Evolutionary conservation across 2,329 filamentous ascomycete genomes (phyloP).

Genomic region (Capronia americana): DNA sequence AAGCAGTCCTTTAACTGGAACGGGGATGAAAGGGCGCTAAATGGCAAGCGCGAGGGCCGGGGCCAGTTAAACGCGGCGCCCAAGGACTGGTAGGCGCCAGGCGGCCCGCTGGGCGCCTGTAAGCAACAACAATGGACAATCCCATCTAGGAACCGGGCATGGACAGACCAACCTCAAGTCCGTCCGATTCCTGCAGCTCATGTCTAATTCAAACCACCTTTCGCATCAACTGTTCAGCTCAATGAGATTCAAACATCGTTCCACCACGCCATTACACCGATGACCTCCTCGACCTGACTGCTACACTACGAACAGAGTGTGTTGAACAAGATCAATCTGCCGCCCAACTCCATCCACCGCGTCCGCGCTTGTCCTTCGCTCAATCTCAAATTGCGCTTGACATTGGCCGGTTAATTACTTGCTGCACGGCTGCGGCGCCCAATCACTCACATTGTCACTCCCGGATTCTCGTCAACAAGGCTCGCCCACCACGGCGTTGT

Average conservation of each 20-base stretch:
- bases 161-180: constrained; percentile 3
- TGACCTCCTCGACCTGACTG: background rate
- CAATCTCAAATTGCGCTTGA: constrained; percentile 9
- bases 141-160: constrained; percentile 5
- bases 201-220: background rate
- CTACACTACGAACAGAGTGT: background rate
- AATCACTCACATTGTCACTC: constrained; percentile 30
- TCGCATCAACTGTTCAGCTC: constrained; percentile 7
- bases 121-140: constrained; percentile 14
- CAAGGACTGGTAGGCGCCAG: background rate
- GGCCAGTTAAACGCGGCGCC: constrained; percentile 8
- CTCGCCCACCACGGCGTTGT: constrained; percentile 54
- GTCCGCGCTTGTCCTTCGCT: constrained; percentile 15
- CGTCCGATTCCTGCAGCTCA: constrained; percentile 3
- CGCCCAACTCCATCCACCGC: constrained; percentile 2
- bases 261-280: background rate
- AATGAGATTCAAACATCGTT: constrained; percentile 10
- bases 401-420: constrained; percentile 12
- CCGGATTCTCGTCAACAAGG: constrained; percentile 22
- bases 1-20: constrained; percentile 5
- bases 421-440: constrained; percentile 22
- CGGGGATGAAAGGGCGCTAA: constrained; percentile 1
- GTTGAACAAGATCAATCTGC: constrained; percentile 3
- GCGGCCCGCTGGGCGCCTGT: constrained; percentile 12
- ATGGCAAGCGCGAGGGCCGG: constrained; percentile 5